A percentile compares a stretch with the other conserved stretches of the same genome.
phyloP scores from a whole-genome alignment of 148 eudicot species.

The Fagopyrum homotropicum region DNA sequence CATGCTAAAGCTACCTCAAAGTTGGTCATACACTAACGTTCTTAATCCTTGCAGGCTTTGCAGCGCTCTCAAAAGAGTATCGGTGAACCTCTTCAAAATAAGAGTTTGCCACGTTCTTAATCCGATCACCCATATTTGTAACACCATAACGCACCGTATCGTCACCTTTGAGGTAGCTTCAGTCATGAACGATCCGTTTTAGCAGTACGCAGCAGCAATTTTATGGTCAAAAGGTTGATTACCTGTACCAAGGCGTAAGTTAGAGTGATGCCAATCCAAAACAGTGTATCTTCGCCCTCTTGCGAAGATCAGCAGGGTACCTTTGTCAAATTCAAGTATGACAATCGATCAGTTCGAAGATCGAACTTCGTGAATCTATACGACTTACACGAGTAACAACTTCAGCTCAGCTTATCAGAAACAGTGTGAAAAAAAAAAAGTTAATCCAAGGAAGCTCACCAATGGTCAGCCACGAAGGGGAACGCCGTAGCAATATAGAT shows the following conservation, averaged over 20 bases:
- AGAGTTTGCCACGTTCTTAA: slow-evolving; percentile 17
- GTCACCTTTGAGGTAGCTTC: too few relatives aligned
- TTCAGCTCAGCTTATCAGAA: too few relatives aligned
- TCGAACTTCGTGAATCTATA: not conserved
- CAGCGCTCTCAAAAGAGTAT: slow-evolving; percentile 6
- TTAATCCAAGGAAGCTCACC: slow-evolving; percentile 25
- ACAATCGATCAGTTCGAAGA: not conserved
- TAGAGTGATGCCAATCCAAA: slow-evolving; percentile 36
- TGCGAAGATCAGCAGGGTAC: slow-evolving; percentile 27
- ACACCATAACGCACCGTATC: too few relatives aligned
- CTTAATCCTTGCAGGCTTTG: slow-evolving; percentile 10
- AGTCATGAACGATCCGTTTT: too few relatives aligned
- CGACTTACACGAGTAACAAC: too few relatives aligned
- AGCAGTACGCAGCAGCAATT: too few relatives aligned
- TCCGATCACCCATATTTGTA: too few relatives aligned
- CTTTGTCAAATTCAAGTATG: slow-evolving; percentile 7
- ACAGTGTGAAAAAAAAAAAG: too few relatives aligned
- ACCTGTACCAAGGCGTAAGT: slow-evolving; percentile 31
- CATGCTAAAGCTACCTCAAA: too few relatives aligned
- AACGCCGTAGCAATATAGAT: slow-evolving; percentile 28
- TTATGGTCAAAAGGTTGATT: not conserved
- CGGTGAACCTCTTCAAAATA: slow-evolving; percentile 24
- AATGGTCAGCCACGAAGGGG: slow-evolving; percentile 24
- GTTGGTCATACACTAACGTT: not conserved
- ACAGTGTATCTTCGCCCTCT: slow-evolving; percentile 29